Conservation (phyloP, 169 alveolate genomes). For the Cryptosporidium andersoni region DNA sequence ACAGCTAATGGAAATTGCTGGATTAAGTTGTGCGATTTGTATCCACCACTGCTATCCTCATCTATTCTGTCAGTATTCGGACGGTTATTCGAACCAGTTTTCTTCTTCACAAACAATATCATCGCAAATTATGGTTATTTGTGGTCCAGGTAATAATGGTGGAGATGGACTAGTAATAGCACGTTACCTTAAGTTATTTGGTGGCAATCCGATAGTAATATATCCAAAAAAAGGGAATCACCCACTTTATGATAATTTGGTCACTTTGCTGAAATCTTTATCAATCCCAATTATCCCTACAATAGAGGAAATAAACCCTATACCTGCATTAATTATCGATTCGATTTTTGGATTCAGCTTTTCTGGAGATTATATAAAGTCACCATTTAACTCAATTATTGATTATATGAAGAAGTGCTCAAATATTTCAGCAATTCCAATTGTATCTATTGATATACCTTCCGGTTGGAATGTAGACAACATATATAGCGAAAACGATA, state of each 20-base stretch:
- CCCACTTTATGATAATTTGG: constrained; percentile 72
- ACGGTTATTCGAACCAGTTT: constrained; percentile 29
- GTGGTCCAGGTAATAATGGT: constrained; percentile 94
- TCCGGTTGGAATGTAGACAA: constrained; percentile 88
- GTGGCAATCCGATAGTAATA: constrained; percentile 76
- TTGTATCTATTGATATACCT: constrained; percentile 88
- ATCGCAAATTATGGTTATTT: constrained; percentile 35
- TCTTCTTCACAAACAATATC: background rate
- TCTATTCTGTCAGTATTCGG: background rate
- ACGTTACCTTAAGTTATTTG: constrained; percentile 83
- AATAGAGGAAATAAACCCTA: constrained; percentile 34
- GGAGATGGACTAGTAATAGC: constrained; percentile 89
- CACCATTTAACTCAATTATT: constrained; percentile 5
- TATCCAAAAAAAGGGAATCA: constrained; percentile 82
- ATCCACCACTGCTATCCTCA: constrained; percentile 71
- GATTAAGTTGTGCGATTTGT: constrained; percentile 84
- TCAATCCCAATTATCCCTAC: constrained; percentile 49
- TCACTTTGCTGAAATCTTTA: constrained; percentile 20
- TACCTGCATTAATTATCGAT: constrained; percentile 75
- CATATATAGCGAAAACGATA: constrained; percentile 76
- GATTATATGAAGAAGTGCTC: constrained; percentile 74
- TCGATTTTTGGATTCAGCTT: constrained; percentile 90
- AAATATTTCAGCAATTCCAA: constrained; percentile 74
- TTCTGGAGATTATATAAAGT: constrained; percentile 73
- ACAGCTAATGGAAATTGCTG: constrained; percentile 89